Percentiles rank a stretch among this genome's conserved stretches.
These are phyloP conservation scores for Candida ficus DNA, from an alignment of 805 yeast genomes.

Conservation along the genomic window DNA sequence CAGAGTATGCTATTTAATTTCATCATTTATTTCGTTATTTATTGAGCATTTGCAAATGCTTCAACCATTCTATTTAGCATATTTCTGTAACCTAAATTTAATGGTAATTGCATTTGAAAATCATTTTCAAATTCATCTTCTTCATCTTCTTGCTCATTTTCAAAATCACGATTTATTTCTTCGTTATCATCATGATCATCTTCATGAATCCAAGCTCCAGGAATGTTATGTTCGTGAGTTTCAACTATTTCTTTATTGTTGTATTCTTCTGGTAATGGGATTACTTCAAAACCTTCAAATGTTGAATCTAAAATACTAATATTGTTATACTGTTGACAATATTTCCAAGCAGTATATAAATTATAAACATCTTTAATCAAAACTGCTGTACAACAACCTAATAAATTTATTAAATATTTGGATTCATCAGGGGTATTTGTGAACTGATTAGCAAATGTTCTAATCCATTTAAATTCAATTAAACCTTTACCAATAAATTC, in stretches of 20 bases:
- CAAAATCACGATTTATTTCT: no score
- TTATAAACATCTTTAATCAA: constrained; percentile 29
- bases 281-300: constrained; percentile 8
- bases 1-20: no score
- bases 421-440: constrained; percentile 34
- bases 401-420: constrained; percentile 28
- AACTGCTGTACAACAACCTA: constrained; percentile 29
- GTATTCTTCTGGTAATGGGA: background rate
- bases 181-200: background rate
- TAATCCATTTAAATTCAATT: constrained; percentile 20
- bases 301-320: constrained; percentile 14
- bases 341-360: constrained; percentile 29
- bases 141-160: background rate
- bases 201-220: background rate
- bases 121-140: background rate
- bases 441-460: constrained; percentile 16
- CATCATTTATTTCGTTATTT: no score
- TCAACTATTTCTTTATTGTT: background rate
- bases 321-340: constrained; percentile 25
- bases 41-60: background rate
- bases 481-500: constrained; percentile 22
- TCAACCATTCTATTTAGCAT: background rate
- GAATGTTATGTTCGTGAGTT: background rate
- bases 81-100: background rate
- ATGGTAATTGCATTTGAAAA: no score